Evolutionary conservation across 139 green algal species (phyloP), one percentile per base, ranked within the genome.

Genomic region (Spirogloea muscicola): DNA sequence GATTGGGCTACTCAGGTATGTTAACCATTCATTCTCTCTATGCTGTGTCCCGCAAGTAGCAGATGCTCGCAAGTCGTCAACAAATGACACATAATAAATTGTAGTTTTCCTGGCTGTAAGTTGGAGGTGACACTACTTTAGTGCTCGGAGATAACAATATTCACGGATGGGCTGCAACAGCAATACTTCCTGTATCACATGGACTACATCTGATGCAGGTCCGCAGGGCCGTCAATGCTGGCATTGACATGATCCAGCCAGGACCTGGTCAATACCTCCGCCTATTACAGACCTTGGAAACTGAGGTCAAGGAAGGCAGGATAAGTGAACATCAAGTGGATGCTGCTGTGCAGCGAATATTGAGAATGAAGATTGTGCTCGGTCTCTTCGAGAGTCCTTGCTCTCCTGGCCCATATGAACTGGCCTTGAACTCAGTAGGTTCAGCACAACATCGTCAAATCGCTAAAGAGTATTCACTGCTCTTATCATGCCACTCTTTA

Each of bases 381-480:
- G 69, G 69, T 34, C 52, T 77, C 3, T 77, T 77, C 46, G 55
- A 77, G 31, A 68, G n/a, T 9, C 62, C 62, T 13, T 68, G 59
- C n/a, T n/a, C n/a, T n/a, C n/a, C n/a, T n/a, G n/a, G n/a, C n/a
- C n/a, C n/a, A n/a, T n/a, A n/a, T n/a, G n/a, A n/a, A n/a, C n/a
- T n/a, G n/a, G n/a, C n/a, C n/a, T n/a, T n/a, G n/a, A n/a, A n/a
- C n/a, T n/a, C n/a, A n/a, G n/a, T n/a, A n/a, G n/a, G n/a, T n/a
- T n/a, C n/a, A n/a, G n/a, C n/a, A n/a, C n/a, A n/a, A n/a, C n/a
- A n/a, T n/a, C n/a, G n/a, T n/a, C n/a, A n/a, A n/a, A n/a, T n/a
- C n/a, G n/a, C n/a, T n/a, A n/a, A n/a, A n/a, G n/a, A n/a, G n/a
- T n/a, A n/a, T n/a, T n/a, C n/a, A n/a, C n/a, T n/a, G n/a, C n/a